Base-by-base conservation (phyloP, 129 eudicot genomes). In the Rutidosis leptorrhynchoides region DNA sequence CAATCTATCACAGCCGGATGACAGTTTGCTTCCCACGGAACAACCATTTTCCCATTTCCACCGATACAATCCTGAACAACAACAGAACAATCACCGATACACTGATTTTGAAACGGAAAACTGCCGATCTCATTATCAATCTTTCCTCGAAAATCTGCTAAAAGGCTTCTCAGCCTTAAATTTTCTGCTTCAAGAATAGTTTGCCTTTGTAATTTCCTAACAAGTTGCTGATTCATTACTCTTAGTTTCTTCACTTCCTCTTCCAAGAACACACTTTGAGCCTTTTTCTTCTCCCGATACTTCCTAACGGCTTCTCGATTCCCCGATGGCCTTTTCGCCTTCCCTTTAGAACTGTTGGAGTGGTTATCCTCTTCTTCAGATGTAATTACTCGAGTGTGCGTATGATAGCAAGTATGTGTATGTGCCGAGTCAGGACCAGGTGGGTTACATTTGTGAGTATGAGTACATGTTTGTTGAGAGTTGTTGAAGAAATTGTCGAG, bases 51-150 rank as follows among this genome's bases (percentile, higher is more conserved):
- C n/a, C n/a, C n/a, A n/a, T n/a, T n/a, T n/a, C n/a, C n/a, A n/a
- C n/a, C n/a, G n/a, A n/a, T n/a, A n/a, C n/a, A n/a, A n/a, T n/a
- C n/a, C n/a, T n/a, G n/a, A n/a, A n/a, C n/a, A n/a, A n/a, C n/a
- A n/a, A n/a, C n/a, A n/a, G n/a, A n/a, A n/a, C n/a, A 35, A 61
- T 20, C 15, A 62, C 64, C 8, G 89, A 77, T n/a, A 46, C 62
- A 69, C 7, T 61, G 76, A 76, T 80, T 91, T 68, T 91, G 98
- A 71, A 87, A 91, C 59, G 98, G 98, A 67, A 87, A 91, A 16
- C 96, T 81, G 5, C 98, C 98, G 51, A 91, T 85, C 71, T 85
- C 98, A 35, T 96, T 95, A 72, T 91, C 98, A 42, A 91, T 87
- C 66, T 96, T 81, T 55, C 98, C 98, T 74, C 98, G 77, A 32